phyloP scores from a whole-genome alignment of 805 yeast species.

The Monosporozyma solicola region DNA sequence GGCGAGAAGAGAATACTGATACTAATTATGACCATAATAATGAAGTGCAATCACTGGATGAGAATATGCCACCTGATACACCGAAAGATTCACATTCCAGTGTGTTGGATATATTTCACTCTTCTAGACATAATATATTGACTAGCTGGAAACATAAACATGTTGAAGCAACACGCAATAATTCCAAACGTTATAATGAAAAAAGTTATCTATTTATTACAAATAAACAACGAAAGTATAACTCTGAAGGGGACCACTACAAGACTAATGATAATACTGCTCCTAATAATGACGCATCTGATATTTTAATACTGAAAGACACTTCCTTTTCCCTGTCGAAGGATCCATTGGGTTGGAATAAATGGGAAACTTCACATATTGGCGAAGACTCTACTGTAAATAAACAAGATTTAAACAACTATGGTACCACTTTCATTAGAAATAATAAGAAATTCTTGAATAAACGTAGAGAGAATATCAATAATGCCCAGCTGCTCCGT shows the following conservation, averaged over 20 bases:
- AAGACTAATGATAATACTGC: neutral
- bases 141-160: neutral
- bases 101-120: neutral
- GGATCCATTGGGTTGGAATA: slow-evolving; percentile 27
- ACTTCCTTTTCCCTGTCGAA: slow-evolving; percentile 7
- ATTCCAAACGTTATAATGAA: neutral
- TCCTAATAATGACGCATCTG: neutral
- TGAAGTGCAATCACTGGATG: neutral
- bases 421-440: slow-evolving; percentile 32
- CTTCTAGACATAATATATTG: neutral
- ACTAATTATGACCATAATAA: neutral
- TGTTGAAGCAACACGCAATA: neutral
- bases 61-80: neutral
- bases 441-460: slow-evolving; percentile 8
- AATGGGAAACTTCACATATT: slow-evolving; percentile 27
- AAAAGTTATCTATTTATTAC: neutral
- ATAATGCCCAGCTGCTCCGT: slow-evolving; percentile 8
- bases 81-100: neutral
- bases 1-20: neutral
- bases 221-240: slow-evolving; percentile 3
- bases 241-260: neutral
- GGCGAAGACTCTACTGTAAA: neutral
- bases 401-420: slow-evolving; percentile 6
- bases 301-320: neutral
- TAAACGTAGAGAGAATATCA: neutral